Evolutionary conservation across 768 basidiomycete species (phyloP), one percentile per base, ranked within the genome.

Genomic region (Udeniomyces megalosporus): DNA sequence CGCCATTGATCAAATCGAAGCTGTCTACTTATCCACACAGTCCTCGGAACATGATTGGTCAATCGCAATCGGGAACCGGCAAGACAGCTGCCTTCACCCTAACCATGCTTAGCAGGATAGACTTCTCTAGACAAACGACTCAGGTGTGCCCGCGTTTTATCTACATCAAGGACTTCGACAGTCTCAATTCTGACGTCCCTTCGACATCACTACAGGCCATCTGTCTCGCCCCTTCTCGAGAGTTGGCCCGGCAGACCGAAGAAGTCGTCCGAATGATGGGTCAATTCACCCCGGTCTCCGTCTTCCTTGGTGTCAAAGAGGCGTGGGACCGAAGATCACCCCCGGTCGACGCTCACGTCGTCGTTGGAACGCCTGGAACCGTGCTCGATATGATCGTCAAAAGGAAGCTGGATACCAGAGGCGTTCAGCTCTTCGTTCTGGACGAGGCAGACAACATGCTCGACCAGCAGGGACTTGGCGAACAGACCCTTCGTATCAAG

Each of bases 371-470:
- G 0, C 92, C 95, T 0, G 95, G 95, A 17, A 97, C 93, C 24
- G 84, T 95, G 81, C 78, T 82, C 45, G 89, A 93, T 74, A 80
- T 95, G 70, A 81, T 96, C 69, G 77, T 82, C 68, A 78, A 80
- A 69, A 84, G 76, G 67, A 84, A 89, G 48, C 70, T 97, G 62
- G 88, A 97, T 70, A 76, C 84, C 17, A 80, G 78, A 52, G 78
- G 83, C 32, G 80, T 99, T 72, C 88, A 88, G 70, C 87, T 93
- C 3, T 89, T 97, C 61, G 93, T 97, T 3, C 78, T 97, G 8
- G 95, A 99, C 70, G 95, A 99, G 75, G 95, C 95, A 44, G 95
- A 99, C 75, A 95, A 96, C 75, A 97, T 97, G 93, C 77, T 99
- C 68, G 91, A 92, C 71, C 83, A 89, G 70, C 88, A 91, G 72